A percentile compares a stretch with the other conserved stretches of the same genome.
phyloP scores from a whole-genome alignment of 306 rosid species.

The Castanea mollissima region DNA sequence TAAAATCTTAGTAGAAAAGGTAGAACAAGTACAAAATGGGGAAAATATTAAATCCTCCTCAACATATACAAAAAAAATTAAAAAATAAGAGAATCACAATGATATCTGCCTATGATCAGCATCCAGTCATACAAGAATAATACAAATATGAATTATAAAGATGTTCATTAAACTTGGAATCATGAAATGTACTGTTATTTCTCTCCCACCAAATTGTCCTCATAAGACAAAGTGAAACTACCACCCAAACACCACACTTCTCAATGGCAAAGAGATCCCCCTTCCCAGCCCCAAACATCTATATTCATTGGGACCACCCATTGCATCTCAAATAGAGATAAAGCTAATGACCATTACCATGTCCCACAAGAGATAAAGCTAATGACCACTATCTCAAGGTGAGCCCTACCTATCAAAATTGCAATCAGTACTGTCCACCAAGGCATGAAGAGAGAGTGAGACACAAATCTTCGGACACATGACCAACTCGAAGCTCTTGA shows the following conservation, averaged over 20 bases:
- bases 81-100: neutral
- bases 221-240: neutral
- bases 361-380: neutral
- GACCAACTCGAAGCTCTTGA: too few relatives aligned
- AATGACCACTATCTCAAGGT: too few relatives aligned
- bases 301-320: neutral
- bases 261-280: neutral
- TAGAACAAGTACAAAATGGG: neutral
- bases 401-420: too few relatives aligned
- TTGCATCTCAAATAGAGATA: neutral
- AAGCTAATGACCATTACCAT: neutral
- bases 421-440: too few relatives aligned
- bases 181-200: neutral
- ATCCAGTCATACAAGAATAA: neutral
- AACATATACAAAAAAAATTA: neutral
- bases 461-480: too few relatives aligned
- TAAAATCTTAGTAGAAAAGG: neutral
- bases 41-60: neutral
- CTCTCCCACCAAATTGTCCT: neutral
- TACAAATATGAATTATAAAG: neutral
- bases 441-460: too few relatives aligned
- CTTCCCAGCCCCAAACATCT: neutral
- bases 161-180: neutral
- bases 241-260: neutral
- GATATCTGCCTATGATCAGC: neutral